Evolutionary conservation across 2,329 filamentous ascomycete genomes (phyloP).

Genomic region (Pestalotiopsis sp.): DNA sequence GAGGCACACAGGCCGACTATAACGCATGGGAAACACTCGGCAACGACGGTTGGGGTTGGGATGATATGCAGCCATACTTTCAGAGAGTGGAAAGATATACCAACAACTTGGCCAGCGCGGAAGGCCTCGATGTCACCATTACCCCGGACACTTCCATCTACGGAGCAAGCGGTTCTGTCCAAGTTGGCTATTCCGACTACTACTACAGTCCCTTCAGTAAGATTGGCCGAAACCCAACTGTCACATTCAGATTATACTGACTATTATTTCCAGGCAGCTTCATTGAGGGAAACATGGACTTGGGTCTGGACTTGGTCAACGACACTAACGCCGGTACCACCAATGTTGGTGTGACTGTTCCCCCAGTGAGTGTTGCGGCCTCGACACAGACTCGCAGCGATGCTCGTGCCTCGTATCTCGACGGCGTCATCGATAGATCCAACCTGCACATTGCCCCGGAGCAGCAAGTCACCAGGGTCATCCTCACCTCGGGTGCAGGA

Average conservation of each 20-base stretch:
- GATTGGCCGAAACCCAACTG: background rate
- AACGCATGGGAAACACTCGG: constrained; percentile 40
- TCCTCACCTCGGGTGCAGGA: background rate
- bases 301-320: constrained; percentile 9
- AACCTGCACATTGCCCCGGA: constrained; percentile 7
- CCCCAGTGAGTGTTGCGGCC: background rate
- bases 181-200: constrained; percentile 9
- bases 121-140: background rate
- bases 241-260: background rate
- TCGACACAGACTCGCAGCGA: constrained; percentile 5
- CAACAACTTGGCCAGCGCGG: constrained; percentile 1
- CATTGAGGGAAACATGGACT: constrained; percentile 6
- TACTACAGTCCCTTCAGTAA: constrained; percentile 10
- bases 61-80: constrained; percentile 45
- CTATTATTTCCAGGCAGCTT: background rate
- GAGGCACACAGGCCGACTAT: constrained; percentile 37
- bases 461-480: constrained; percentile 5
- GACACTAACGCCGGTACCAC: background rate
- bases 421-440: background rate
- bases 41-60: constrained; percentile 38
- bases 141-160: constrained; percentile 10
- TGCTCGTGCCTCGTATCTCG: constrained; percentile 8
- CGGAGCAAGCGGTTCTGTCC: background rate
- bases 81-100: constrained; percentile 34
- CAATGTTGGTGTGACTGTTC: constrained; percentile 7